Base-by-base conservation (phyloP, 306 rosid species). In the Lathyrus aphaca region DNA sequence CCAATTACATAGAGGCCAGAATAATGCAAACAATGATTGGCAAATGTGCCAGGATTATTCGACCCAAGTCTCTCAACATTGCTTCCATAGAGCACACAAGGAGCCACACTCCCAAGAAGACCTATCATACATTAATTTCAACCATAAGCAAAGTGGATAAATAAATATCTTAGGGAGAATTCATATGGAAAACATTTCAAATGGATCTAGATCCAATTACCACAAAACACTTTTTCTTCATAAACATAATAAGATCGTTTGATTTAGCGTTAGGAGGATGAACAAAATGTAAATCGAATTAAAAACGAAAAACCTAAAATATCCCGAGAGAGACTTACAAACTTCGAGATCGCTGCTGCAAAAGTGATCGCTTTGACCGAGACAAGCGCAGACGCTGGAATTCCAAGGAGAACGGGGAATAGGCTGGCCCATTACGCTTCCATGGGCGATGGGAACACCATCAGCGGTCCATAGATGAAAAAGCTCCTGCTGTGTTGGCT, bases 291-390 rank as follows among this genome's bases (percentile, higher is more conserved):
- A 25, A 25, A 25, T 25, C 4, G 29, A 25, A 25, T 25, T 25
- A 25, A 25, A 25, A 25, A 25, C 29, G 29, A 25, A 25, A 25
- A 25, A 3, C 29, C 29, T 4, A 2, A 25, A 25, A 25, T 0
- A 25, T 25, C 3, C 29, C 1, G 44, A 51, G 11, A 62, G 12
- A 14, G 29, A 17, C 99, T 84, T 73, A 94, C 99, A 94, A 84
- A 94, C 99, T 94, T 94, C 99, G 42, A 94, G 86, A 87, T 90
- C 99, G 86, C 91, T 83, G 80, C 99, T 84, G 73, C 95, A 91
- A 78, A 94, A 94, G 9, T 94, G 88, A 74, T 94, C 99, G 76
- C 71, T 85, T 16, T 88, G 96, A 5, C 99, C 99, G 21, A 94
- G 84, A 73, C 97, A 94, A n/a, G 87, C 62, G 66, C 80, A 89